Evolutionary conservation across 148 eudicot species (phyloP).

Genomic region (Diospyros lotus): DNA sequence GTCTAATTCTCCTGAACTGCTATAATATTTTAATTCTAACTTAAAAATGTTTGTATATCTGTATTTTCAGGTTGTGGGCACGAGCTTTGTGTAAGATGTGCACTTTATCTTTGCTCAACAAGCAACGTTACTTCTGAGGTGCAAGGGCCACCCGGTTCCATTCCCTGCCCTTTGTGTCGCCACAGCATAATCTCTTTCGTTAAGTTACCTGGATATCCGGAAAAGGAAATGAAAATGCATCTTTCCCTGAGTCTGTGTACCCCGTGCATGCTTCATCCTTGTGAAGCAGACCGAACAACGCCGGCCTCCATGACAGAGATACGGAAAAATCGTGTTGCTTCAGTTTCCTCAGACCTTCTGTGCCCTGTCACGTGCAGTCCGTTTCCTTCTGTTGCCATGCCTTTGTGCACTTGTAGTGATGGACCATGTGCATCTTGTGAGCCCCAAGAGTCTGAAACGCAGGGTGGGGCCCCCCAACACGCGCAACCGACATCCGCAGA

Average conservation of each 20-base stretch:
- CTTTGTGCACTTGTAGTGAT: constrained; percentile 77
- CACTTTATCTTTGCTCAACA: constrained; percentile 87
- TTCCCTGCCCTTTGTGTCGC: constrained; percentile 92
- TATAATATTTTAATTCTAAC: neutral
- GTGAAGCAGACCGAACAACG: constrained; percentile 48
- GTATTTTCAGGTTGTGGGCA: constrained; percentile 73
- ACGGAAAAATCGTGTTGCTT: constrained; percentile 60
- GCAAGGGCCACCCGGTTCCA: constrained; percentile 78
- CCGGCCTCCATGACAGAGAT: constrained; percentile 44
- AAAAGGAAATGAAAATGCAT: constrained; percentile 59
- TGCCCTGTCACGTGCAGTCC: constrained; percentile 95
- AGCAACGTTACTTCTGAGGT: constrained; percentile 57
- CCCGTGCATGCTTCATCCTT: constrained; percentile 85
- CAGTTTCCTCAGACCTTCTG: constrained; percentile 74
- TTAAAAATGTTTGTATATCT: neutral
- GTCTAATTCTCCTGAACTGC: neutral
- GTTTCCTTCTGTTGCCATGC: constrained; percentile 73
- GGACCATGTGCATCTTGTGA: constrained; percentile 81
- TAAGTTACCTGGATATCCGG: constrained; percentile 61
- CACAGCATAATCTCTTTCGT: constrained; percentile 62
- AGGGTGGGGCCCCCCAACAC: constrained; percentile 53
- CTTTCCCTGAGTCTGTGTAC: constrained; percentile 75
- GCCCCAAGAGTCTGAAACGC: constrained; percentile 43
- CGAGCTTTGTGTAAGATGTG: constrained; percentile 91
- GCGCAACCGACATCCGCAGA: constrained; percentile 44